Conservation (phyloP, 176 grass and related monocot genomes). For the Juncus effusus region DNA sequence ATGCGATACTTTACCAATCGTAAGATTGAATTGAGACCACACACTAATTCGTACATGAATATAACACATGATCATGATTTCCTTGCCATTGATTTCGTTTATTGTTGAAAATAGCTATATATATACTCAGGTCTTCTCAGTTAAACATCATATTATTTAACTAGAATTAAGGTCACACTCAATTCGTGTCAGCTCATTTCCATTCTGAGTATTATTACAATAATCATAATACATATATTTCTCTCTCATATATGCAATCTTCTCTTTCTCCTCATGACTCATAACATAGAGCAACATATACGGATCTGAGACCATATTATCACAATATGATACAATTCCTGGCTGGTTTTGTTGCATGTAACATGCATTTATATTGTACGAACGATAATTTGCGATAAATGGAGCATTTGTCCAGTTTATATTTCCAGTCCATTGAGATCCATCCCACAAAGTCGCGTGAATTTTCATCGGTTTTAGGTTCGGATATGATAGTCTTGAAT, state of each 20-base stretch:
- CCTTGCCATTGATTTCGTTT: too few relatives aligned
- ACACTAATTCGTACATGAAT: too few relatives aligned
- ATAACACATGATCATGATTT: too few relatives aligned
- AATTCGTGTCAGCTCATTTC: conserved; percentile 9
- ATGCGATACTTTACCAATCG: too few relatives aligned
- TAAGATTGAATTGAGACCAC: too few relatives aligned
- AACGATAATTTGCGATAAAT: conserved; percentile 16
- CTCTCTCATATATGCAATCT: conserved; percentile 9
- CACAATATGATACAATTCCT: conserved; percentile 9
- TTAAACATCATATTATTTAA: too few relatives aligned
- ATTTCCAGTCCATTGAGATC: conserved; percentile 18
- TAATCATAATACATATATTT: conserved; percentile 30
- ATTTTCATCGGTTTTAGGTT: conserved; percentile 28
- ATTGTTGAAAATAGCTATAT: too few relatives aligned
- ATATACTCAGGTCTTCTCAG: too few relatives aligned
- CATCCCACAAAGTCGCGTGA: conserved; percentile 28
- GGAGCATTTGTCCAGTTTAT: conserved; percentile 30
- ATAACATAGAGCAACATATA: conserved; percentile 13
- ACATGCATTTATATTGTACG: conserved; percentile 18
- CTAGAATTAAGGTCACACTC: conserved; percentile 21
- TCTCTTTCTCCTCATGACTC: conserved; percentile 11
- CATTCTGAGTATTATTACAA: conserved; percentile 24
- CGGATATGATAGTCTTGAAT: conserved; percentile 10
- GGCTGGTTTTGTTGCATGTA: background rate
- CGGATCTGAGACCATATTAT: background rate